These are phyloP conservation scores for Viola pubescens DNA, from an alignment of 441 rosid species.

Conservation along the genomic window DNA sequence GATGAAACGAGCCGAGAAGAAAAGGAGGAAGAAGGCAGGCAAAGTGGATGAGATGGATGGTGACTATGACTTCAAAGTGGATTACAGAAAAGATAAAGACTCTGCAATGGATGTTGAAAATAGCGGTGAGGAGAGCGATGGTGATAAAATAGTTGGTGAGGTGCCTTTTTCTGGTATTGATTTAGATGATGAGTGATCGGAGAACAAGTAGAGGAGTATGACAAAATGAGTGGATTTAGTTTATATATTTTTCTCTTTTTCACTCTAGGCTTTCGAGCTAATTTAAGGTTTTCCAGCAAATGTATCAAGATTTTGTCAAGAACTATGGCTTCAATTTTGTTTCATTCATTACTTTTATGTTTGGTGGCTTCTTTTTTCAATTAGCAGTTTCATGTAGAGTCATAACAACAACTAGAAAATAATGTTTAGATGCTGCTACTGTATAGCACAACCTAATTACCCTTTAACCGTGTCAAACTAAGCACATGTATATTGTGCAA, in stretches of 20 bases:
- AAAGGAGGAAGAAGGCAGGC: slow-evolving; percentile 54
- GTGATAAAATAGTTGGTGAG: slow-evolving; percentile 24
- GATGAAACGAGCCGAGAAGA: slow-evolving; percentile 65
- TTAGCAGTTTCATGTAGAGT: too few relatives aligned
- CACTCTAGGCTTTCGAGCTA: background rate
- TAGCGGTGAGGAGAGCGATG: slow-evolving; percentile 15
- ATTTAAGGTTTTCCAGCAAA: too few relatives aligned
- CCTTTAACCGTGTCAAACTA: too few relatives aligned
- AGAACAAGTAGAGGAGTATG: background rate
- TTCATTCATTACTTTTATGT: too few relatives aligned
- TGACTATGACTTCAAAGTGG: slow-evolving; percentile 81
- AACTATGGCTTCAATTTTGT: too few relatives aligned
- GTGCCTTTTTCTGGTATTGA: slow-evolving; percentile 53
- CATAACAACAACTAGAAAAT: too few relatives aligned
- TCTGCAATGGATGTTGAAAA: slow-evolving; percentile 41
- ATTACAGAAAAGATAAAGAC: slow-evolving; percentile 44
- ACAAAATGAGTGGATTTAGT: background rate
- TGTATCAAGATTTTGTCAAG: too few relatives aligned
- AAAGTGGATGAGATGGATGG: slow-evolving; percentile 51
- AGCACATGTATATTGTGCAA: too few relatives aligned
- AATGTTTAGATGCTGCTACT: too few relatives aligned
- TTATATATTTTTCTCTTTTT: background rate
- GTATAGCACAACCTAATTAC: too few relatives aligned
- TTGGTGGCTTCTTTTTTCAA: too few relatives aligned
- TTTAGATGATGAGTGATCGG: slow-evolving; percentile 35